Conservation (phyloP, 2,329 filamentous ascomycete species). For the Cryphonectria carpinicola region DNA sequence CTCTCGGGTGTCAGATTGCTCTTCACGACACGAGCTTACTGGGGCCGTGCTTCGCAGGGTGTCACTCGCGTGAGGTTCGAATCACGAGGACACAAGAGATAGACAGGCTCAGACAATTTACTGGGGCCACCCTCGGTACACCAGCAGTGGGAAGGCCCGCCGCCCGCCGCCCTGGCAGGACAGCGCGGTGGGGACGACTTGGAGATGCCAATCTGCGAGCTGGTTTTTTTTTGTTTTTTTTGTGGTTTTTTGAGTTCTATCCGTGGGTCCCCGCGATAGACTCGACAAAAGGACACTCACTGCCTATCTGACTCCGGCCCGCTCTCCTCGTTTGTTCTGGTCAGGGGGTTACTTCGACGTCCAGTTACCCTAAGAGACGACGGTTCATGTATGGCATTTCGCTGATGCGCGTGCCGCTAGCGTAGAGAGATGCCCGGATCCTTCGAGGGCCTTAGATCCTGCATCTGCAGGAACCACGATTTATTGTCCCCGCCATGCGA, state of each 20-base stretch:
- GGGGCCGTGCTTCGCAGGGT: not conserved
- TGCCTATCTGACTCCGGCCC: not conserved
- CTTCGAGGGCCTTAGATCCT: not conserved
- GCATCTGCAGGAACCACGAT: not conserved
- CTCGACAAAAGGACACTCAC: not conserved
- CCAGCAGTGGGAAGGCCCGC: not conserved
- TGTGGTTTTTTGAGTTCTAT: not conserved
- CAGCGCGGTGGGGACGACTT: not conserved
- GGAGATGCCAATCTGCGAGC: slow-evolving; percentile 1
- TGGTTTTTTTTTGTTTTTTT: not conserved
- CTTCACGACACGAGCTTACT: slow-evolving; percentile 1
- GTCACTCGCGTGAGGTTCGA: not conserved
- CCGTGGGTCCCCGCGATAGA: not conserved
- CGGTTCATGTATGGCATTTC: not conserved
- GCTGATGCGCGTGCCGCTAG: not conserved
- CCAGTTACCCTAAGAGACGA: not conserved
- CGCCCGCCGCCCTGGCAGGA: not conserved
- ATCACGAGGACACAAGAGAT: not conserved
- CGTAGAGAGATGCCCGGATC: not conserved
- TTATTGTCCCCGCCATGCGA: not conserved
- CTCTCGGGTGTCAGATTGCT: not conserved
- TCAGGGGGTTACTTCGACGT: not conserved
- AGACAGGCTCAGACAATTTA: not conserved
- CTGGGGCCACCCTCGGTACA: not conserved
- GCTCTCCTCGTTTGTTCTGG: not conserved